Base-by-base conservation (phyloP, 495 filamentous ascomycete species). In the Monascus purpureus region DNA sequence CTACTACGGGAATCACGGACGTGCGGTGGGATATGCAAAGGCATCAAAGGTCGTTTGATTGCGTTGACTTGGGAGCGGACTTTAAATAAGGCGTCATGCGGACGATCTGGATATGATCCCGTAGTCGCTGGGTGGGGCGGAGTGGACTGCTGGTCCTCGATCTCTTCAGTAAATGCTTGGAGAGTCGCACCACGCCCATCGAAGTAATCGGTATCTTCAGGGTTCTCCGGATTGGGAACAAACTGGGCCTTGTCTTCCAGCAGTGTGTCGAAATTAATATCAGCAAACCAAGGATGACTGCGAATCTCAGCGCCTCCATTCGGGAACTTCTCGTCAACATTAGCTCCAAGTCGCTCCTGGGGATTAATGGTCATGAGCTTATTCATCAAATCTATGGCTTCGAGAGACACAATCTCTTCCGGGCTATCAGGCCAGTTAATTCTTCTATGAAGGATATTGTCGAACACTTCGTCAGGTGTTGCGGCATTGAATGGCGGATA, bases 121-220 rank as follows among this genome's bases (percentile, higher is more conserved):
- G 74, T 73, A 0, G 73, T 52, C 12, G 50, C 48, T 13, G 75
- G 64, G 9, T 70, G 67, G 7, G 49, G 41, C 16, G 52, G 57
- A n/a, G 82, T 80, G 2, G 82, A 76, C 17, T 61, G 56, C 46
- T 93, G 84, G 45, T 96, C 90, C 50, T 95, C 90, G 40, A 94
- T 72, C 49, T 97, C 90, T 41, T 93, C 83, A 11, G 78, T 73
- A 48, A 96, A 96, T 4, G 77, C 72, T 45, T 94, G 82, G 29
- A 95, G 58, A 4, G 80, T 88, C 13, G 90, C 90, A 17, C 90
- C 90, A 29, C 90, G 74, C 22, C 82, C 59, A 59, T 97, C 90
- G 41, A 97, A 97, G 46, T 97, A 97, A 43, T 97, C 90, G 0
- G 90, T 97, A 43, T 96, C 88, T 51, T 97, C 90, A 0, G 88